Evolutionary conservation across 768 basidiomycete genomes (phyloP).

Genomic region (Lactarius quietus): DNA sequence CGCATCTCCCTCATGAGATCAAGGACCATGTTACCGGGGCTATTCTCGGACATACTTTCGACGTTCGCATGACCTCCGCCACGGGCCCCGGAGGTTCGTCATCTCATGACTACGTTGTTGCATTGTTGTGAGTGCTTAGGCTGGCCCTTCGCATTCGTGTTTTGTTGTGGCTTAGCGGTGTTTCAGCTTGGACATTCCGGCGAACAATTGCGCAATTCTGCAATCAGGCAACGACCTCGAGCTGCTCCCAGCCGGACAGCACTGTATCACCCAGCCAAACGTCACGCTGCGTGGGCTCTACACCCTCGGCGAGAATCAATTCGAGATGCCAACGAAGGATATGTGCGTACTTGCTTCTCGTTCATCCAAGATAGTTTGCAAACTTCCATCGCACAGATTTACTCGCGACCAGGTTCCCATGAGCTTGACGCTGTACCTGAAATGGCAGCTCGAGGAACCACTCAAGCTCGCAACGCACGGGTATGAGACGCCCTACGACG

Average conservation of each 20-base stretch:
- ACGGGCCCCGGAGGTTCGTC: constrained; percentile 44
- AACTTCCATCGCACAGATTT: constrained; percentile 43
- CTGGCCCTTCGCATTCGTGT: not conserved
- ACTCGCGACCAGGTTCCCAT: constrained; percentile 87
- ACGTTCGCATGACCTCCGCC: constrained; percentile 62
- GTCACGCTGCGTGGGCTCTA: constrained; percentile 77
- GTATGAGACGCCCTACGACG: constrained; percentile 79
- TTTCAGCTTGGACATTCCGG: constrained; percentile 71
- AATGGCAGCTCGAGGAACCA: constrained; percentile 60
- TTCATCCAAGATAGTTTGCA: not conserved
- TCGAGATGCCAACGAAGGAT: constrained; percentile 86
- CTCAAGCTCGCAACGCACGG: constrained; percentile 75
- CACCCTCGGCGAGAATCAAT: constrained; percentile 78
- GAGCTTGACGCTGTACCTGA: constrained; percentile 76
- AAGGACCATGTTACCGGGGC: constrained; percentile 60
- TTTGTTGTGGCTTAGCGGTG: not conserved
- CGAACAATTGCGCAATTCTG: constrained; percentile 82
- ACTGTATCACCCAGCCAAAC: constrained; percentile 79
- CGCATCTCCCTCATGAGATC: constrained; percentile 60
- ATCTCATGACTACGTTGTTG: constrained; percentile 62
- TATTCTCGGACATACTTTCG: constrained; percentile 67
- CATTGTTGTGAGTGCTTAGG: constrained; percentile 55
- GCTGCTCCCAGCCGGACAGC: constrained; percentile 76
- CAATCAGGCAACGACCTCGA: constrained; percentile 82
- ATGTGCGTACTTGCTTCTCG: constrained; percentile 48